Conservation (phyloP, 768 basidiomycete species). For the Dacryopinax primogenitus region DNA sequence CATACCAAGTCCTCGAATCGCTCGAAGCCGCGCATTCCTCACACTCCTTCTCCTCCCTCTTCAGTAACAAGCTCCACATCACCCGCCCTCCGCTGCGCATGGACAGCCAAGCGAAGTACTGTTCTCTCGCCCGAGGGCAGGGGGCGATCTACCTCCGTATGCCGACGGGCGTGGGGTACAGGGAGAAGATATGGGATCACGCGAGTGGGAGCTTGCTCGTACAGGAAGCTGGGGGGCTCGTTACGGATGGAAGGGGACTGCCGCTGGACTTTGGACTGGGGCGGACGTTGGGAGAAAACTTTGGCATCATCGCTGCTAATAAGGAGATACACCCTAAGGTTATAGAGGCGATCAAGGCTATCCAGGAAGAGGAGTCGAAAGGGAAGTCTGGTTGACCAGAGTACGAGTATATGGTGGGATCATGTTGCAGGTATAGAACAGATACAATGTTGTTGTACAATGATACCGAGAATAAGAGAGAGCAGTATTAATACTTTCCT, state of each 20-base stretch:
- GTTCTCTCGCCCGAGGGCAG: constrained; percentile 71
- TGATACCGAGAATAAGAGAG: neutral
- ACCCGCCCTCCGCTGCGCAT: constrained; percentile 59
- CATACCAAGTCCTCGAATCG: constrained; percentile 70
- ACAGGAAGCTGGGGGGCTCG: constrained; percentile 77
- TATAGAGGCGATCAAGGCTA: constrained; percentile 59
- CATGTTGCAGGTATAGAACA: constrained; percentile 5
- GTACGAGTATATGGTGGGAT: neutral
- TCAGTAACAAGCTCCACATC: constrained; percentile 55
- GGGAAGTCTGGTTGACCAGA: neutral
- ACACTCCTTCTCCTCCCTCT: constrained; percentile 67
- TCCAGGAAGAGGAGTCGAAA: constrained; percentile 29
- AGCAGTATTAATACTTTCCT: too few relatives aligned
- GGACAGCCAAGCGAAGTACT: constrained; percentile 96
- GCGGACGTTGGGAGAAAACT: constrained; percentile 71
- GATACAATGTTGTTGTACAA: constrained; percentile 9
- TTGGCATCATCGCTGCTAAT: constrained; percentile 73
- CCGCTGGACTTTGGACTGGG: constrained; percentile 78
- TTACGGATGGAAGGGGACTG: constrained; percentile 69
- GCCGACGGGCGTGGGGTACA: constrained; percentile 65
- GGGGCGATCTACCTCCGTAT: constrained; percentile 71
- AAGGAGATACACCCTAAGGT: constrained; percentile 56
- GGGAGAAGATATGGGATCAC: constrained; percentile 99
- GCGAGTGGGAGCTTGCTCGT: constrained; percentile 76
- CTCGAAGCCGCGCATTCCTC: constrained; percentile 86